Evolutionary conservation across 345 rosid species (phyloP).

Genomic region (Eucalyptus melliodora): DNA sequence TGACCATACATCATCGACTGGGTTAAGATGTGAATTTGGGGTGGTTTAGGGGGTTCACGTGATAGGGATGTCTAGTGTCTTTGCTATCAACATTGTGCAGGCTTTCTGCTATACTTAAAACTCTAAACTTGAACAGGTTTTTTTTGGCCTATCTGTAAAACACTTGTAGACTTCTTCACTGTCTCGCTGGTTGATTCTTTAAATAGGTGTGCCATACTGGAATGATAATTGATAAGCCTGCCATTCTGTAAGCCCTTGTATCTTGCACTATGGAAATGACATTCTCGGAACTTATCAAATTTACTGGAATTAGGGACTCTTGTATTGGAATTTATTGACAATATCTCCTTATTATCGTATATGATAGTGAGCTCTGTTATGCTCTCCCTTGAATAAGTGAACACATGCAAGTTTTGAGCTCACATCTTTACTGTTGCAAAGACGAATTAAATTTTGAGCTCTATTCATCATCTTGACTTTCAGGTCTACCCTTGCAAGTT

Average conservation of each 20-base stretch:
- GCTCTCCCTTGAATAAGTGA: not conserved
- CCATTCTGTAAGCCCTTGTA: not conserved
- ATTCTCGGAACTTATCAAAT: not conserved
- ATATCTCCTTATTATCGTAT: not conserved
- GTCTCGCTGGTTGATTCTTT: not conserved
- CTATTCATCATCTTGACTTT: not conserved
- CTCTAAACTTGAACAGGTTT: not conserved
- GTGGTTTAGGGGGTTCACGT: not conserved
- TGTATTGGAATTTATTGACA: not conserved
- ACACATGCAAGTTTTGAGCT: not conserved
- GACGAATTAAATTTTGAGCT: not conserved
- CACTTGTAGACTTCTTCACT: not conserved
- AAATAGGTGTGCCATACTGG: not conserved
- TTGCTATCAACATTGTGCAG: not conserved
- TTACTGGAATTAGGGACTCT: not conserved
- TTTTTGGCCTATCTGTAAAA: not conserved
- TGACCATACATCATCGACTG: not conserved
- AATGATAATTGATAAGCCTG: not conserved
- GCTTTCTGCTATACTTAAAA: not conserved
- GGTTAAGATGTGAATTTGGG: not conserved
- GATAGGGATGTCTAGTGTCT: not conserved
- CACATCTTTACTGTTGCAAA: not conserved
- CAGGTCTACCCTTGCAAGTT: slow-evolving; percentile 82
- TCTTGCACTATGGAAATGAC: not conserved
- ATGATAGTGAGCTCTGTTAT: not conserved